Evolutionary conservation across 192 early-diverging fungal genomes (phyloP).

Genomic region (Coemansia sp.): DNA sequence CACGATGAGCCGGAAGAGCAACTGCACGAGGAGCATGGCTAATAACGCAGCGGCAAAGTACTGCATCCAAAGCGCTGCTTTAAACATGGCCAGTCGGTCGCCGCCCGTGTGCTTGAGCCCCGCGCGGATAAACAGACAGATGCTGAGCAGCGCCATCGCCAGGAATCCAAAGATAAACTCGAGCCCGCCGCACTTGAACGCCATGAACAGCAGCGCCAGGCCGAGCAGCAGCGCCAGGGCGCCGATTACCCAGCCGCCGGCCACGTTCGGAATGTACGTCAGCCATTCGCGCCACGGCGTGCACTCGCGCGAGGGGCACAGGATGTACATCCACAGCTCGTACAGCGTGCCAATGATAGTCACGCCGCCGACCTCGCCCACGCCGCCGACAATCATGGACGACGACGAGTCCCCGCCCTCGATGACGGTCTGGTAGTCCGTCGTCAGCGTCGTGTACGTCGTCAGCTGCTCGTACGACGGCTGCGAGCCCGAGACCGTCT

Average conservation of each 20-base stretch:
- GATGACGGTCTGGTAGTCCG: slow-evolving; percentile 25
- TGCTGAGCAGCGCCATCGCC: slow-evolving; percentile 30
- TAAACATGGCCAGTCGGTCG: slow-evolving; percentile 38
- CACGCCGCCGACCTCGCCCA: slow-evolving; percentile 37
- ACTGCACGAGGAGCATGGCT: slow-evolving; percentile 30
- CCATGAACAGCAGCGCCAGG: slow-evolving; percentile 29
- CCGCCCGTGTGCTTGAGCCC: slow-evolving; percentile 17
- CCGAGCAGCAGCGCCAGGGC: slow-evolving; percentile 35
- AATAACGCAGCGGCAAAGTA: slow-evolving; percentile 45
- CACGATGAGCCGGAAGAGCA: slow-evolving; percentile 44
- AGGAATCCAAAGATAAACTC: slow-evolving; percentile 46
- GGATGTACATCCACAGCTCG: slow-evolving; percentile 49
- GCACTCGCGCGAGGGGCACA: slow-evolving; percentile 46
- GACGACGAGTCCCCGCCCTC: no score
- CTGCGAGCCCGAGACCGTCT: slow-evolving; percentile 6
- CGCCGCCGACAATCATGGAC: slow-evolving; percentile 29
- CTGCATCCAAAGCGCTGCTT: slow-evolving; percentile 43
- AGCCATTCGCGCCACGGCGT: slow-evolving; percentile 51
- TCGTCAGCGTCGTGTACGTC: slow-evolving; percentile 36
- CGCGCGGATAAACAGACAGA: slow-evolving; percentile 37
- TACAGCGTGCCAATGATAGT: slow-evolving; percentile 35
- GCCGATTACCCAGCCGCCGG: slow-evolving; percentile 46
- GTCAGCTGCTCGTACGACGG: slow-evolving; percentile 24
- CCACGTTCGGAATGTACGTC: slow-evolving; percentile 47
- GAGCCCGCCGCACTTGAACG: slow-evolving; percentile 42